A percentile compares a stretch with the other conserved stretches of the same genome.
phyloP scores from a whole-genome alignment of 179 eudicot species.

The Drosera spatulata region DNA sequence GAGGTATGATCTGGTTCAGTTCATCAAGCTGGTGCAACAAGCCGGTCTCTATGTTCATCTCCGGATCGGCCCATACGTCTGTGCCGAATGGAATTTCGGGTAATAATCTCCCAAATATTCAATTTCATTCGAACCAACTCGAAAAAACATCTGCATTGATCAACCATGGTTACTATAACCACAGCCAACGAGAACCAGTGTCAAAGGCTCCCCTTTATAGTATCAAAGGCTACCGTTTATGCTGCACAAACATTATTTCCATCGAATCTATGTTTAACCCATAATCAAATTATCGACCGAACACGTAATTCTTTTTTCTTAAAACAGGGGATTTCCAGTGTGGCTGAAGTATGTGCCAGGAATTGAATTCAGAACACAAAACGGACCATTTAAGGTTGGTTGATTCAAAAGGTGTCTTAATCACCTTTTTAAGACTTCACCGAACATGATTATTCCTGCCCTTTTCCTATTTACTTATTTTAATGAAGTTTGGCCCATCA shows the following conservation, averaged over 20 bases:
- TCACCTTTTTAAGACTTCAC: no score
- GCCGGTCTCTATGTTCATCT: slow-evolving; percentile 86
- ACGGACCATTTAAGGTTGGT: slow-evolving; percentile 58
- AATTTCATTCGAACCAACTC: no score
- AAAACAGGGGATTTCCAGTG: slow-evolving; percentile 57
- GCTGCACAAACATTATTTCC: no score
- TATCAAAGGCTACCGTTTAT: no score
- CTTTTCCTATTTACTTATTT: no score
- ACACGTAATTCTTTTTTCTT: not conserved
- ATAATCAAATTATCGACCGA: no score
- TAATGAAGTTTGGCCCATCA: not conserved
- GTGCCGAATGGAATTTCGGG: slow-evolving; percentile 99
- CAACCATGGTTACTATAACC: no score
- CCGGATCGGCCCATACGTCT: slow-evolving; percentile 90
- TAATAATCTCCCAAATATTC: slow-evolving; percentile 12
- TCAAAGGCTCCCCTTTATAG: no score
- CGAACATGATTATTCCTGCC: no score
- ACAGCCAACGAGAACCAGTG: no score
- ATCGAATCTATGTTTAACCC: not conserved
- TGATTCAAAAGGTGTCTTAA: no score
- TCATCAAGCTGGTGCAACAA: slow-evolving; percentile 63
- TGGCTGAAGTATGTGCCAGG: slow-evolving; percentile 70
- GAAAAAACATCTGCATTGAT: no score
- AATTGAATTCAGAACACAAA: slow-evolving; percentile 57
- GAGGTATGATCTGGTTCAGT: slow-evolving; percentile 78